phyloP scores from a whole-genome alignment of 2,329 filamentous ascomycete genomes.

The Fusarium nanum region DNA sequence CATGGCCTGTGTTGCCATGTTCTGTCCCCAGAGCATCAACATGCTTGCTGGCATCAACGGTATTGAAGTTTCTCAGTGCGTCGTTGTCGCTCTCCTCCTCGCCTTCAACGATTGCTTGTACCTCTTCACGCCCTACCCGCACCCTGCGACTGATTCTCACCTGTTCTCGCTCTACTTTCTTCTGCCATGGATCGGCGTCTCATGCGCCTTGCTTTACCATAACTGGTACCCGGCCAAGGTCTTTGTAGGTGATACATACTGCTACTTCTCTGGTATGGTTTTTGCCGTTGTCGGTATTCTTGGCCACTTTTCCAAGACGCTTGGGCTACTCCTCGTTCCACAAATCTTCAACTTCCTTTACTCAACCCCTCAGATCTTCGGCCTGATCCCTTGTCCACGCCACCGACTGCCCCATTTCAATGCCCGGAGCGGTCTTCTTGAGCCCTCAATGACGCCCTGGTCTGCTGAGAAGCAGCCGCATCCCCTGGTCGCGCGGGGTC shows the following conservation, averaged over 20 bases:
- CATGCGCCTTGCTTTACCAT: slow-evolving; percentile 84
- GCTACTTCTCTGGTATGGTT: slow-evolving; percentile 99
- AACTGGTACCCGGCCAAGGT: slow-evolving; percentile 97
- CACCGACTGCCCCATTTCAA: slow-evolving; percentile 94
- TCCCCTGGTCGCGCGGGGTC: slow-evolving; percentile 67
- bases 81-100: slow-evolving; percentile 88
- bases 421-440: slow-evolving; percentile 82
- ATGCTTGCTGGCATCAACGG: slow-evolving; percentile 99
- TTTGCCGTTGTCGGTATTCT: slow-evolving; percentile 97
- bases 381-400: slow-evolving; percentile 88
- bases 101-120: slow-evolving; percentile 90
- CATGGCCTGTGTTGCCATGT: slow-evolving; percentile 96
- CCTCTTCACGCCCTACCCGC: slow-evolving; percentile 83
- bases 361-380: slow-evolving; percentile 90
- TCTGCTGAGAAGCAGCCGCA: slow-evolving; percentile 73
- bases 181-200: slow-evolving; percentile 93
- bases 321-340: slow-evolving; percentile 88
- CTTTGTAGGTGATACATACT: slow-evolving; percentile 98
- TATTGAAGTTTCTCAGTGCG: slow-evolving; percentile 93
- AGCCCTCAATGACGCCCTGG: slow-evolving; percentile 87
- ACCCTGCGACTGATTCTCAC: slow-evolving; percentile 95
- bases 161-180: slow-evolving; percentile 96
- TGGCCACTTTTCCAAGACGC: slow-evolving; percentile 97
- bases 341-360: slow-evolving; percentile 98
- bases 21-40: slow-evolving; percentile 98